phyloP scores from a whole-genome alignment of 225 moss, liverwort and hornwort species.

The Takakia lepidozioides region DNA sequence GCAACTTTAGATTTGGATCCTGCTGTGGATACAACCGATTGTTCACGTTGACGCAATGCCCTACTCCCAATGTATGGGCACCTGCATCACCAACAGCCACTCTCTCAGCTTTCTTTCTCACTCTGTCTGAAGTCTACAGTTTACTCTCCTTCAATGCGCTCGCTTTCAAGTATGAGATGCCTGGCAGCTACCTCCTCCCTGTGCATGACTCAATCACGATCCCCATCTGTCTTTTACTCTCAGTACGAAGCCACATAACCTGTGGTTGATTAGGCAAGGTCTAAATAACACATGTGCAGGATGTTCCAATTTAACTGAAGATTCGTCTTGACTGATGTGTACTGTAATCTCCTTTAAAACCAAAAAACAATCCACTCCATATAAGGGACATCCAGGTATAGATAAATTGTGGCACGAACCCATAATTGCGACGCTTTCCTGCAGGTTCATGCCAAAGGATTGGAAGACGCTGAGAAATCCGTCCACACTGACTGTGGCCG shows the following conservation, averaged over 20 bases:
- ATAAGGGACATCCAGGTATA: too few relatives aligned
- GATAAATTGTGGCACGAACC: slow-evolving; percentile 25
- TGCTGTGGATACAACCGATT: slow-evolving; percentile 32
- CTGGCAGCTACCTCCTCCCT: too few relatives aligned
- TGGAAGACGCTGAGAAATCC: slow-evolving; percentile 23
- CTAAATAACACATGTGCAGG: background rate
- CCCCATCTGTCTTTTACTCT: background rate
- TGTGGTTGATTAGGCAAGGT: too few relatives aligned
- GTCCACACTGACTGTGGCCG: slow-evolving; percentile 32
- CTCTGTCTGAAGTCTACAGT: too few relatives aligned
- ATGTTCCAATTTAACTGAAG: too few relatives aligned
- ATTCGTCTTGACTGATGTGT: too few relatives aligned
- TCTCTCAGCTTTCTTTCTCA: too few relatives aligned
- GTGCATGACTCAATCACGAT: too few relatives aligned
- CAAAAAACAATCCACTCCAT: too few relatives aligned
- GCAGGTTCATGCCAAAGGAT: slow-evolving; percentile 21
- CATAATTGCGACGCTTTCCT: slow-evolving; percentile 39
- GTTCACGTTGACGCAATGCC: slow-evolving; percentile 36
- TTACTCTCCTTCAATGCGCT: too few relatives aligned
- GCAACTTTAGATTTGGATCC: slow-evolving; percentile 16
- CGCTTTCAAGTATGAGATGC: too few relatives aligned
- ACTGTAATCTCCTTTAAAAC: too few relatives aligned
- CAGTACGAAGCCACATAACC: background rate
- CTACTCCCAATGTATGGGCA: slow-evolving; percentile 44
- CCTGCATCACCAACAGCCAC: slow-evolving; percentile 20